These are phyloP conservation scores for Trypanosoma rangeli DNA, from an alignment of 208 protist species.

Conservation along the genomic window DNA sequence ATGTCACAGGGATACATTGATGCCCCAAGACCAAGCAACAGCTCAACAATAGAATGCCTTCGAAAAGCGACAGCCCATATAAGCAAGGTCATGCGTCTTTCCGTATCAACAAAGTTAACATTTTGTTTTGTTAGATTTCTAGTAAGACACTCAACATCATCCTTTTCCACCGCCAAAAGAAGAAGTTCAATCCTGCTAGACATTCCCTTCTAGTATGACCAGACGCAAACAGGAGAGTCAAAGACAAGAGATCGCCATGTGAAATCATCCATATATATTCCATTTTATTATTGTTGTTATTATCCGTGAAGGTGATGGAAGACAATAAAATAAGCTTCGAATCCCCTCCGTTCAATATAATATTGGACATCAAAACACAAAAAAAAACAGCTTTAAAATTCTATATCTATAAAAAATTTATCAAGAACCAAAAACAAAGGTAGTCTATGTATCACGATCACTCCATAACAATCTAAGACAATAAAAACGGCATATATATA, in stretches of 20 bases:
- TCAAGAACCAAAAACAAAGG: neutral
- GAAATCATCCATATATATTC: neutral
- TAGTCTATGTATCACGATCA: neutral
- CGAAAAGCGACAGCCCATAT: slow-evolving; percentile 64
- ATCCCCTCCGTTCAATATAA: neutral
- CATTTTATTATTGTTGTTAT: neutral
- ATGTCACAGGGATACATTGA: slow-evolving; percentile 58
- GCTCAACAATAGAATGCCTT: slow-evolving; percentile 43
- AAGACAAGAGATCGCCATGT: neutral
- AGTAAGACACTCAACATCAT: slow-evolving; percentile 19
- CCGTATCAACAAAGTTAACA: slow-evolving; percentile 72
- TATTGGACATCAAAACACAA: neutral
- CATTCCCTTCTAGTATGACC: slow-evolving; percentile 1
- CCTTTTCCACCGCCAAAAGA: slow-evolving; percentile 17
- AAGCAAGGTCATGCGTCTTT: slow-evolving; percentile 66
- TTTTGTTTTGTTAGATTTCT: slow-evolving; percentile 53
- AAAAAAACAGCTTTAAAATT: slow-evolving; percentile 3
- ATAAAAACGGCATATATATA: neutral
- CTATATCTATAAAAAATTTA: neutral
- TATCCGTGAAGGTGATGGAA: too few species aligned
- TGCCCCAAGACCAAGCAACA: slow-evolving; percentile 60
- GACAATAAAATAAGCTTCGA: neutral
- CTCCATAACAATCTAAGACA: neutral
- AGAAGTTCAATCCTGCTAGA: slow-evolving; percentile 18
- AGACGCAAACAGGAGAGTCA: neutral